Evolutionary conservation across 805 yeast species (phyloP), one percentile per base, ranked within the genome.

Genomic region (Monosporozyma aerobia): DNA sequence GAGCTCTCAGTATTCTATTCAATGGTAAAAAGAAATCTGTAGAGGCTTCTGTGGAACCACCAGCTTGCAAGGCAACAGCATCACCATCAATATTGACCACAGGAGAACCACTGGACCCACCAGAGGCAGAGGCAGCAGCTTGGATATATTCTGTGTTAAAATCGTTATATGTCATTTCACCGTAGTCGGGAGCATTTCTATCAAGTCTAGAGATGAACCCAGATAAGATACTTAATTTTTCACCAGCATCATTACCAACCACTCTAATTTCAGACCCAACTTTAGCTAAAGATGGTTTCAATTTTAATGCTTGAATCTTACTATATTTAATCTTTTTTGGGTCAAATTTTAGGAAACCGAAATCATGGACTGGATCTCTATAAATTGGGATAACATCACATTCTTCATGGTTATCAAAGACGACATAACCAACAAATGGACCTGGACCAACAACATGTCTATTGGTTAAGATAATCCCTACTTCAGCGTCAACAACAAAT

Each of bases 211-310:
- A 72, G 46, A 73, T 73, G 68, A 90, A 88, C 35, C 97, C 97
- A 1, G 96, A 80, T 59, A 90, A 73, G 61, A 90, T 90, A 49
- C 95, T 84, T 47, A 90, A 74, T 69, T 90, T 90, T 67, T 90
- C 97, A 64, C 97, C 97, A 13, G 96, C 95, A 72, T 90, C 97
- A 69, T 90, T 90, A 74, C 97, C 97, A 40, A 90, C 90, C 30
- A 90, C 96, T 62, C 97, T 78, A 63, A 90, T 90, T 66, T 90
- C 97, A 41, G 88, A 80, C 39, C 97, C 97, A n/a, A 90, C 90
- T 61, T 79, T 78, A 30, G 96, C 96, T 54, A 85, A 73, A 16
- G 87, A 92, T 0, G 97, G 97, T 57, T 78, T 76, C 51, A 90
- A 72, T 43, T 77, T 77, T 48, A 90, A 74, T 41, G 84, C 84